Evolutionary conservation across 768 basidiomycete species (phyloP).

Genomic region (Boletus rufocinnamomeus): DNA sequence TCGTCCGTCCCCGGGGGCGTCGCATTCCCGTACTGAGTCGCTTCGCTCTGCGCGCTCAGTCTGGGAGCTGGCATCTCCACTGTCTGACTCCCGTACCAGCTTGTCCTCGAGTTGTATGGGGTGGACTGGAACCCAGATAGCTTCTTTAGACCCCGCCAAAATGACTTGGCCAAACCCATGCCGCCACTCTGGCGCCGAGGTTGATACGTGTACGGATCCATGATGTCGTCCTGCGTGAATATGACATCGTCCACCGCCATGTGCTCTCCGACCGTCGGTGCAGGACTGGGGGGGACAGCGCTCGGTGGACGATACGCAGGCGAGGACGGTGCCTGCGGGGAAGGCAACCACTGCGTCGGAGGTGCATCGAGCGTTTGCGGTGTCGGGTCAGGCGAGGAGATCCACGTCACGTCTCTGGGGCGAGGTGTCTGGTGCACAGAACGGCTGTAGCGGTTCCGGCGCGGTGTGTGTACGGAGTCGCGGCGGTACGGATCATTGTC

Average conservation of each 20-base stretch:
- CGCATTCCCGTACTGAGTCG: constrained; percentile 19
- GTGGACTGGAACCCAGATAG: constrained; percentile 20
- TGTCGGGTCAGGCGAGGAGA: constrained; percentile 21
- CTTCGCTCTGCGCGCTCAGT: constrained; percentile 5
- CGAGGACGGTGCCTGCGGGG: constrained; percentile 9
- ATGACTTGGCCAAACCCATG: constrained; percentile 28
- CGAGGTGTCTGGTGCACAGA: constrained; percentile 23
- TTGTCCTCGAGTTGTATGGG: background rate
- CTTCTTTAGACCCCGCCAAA: constrained; percentile 39
- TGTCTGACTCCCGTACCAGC: constrained; percentile 5
- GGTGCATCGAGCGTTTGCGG: constrained; percentile 10
- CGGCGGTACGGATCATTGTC: constrained; percentile 14
- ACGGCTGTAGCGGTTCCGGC: constrained; percentile 26
- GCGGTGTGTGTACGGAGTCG: constrained; percentile 1
- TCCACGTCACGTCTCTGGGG: constrained; percentile 27
- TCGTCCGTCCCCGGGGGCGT: constrained; percentile 23
- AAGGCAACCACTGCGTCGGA: constrained; percentile 8
- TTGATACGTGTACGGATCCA: constrained; percentile 7
- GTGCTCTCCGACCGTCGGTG: constrained; percentile 32
- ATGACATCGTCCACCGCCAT: constrained; percentile 28
- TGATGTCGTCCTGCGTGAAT: constrained; percentile 1
- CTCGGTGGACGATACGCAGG: constrained; percentile 17
- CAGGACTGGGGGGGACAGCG: constrained; percentile 22
- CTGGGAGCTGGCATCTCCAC: constrained; percentile 5
- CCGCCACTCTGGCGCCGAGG: constrained; percentile 12